Percentiles rank a stretch among this genome's conserved stretches.
Evolutionary conservation across 2,329 filamentous ascomycete species (phyloP).

Genomic region (Fusarium phyllophilum): DNA sequence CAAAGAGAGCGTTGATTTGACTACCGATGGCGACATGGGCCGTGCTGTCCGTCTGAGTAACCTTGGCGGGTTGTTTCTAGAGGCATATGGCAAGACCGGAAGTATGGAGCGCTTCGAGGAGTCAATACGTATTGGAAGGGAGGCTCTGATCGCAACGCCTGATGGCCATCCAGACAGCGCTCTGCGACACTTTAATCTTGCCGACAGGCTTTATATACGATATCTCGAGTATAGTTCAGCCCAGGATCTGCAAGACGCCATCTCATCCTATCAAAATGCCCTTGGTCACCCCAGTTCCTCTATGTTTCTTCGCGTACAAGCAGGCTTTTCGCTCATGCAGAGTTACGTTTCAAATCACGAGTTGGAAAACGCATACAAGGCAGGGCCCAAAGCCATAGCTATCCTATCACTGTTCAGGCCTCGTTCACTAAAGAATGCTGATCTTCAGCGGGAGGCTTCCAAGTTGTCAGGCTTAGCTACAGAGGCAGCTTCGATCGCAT

Average conservation of each 20-base stretch:
- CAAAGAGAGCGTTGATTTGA: neutral
- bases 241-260: neutral
- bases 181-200: neutral
- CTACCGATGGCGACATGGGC: neutral
- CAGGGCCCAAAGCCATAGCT: neutral
- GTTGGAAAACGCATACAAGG: neutral
- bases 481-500: too few species aligned
- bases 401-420: neutral
- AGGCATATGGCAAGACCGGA: neutral
- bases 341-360: neutral
- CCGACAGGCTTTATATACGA: neutral
- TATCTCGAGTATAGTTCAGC: neutral
- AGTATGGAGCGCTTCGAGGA: neutral
- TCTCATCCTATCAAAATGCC: neutral
- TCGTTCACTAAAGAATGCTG: neutral
- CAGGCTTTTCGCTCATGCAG: neutral
- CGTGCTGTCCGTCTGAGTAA: neutral
- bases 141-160: neutral
- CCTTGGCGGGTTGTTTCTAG: accelerated
- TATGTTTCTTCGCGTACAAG: neutral
- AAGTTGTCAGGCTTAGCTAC: too few species aligned
- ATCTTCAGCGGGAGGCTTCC: neutral
- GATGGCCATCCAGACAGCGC: neutral
- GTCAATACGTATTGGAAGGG: neutral
- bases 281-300: too few species aligned